phyloP scores from a whole-genome alignment of 257 asterid species.

The Mentha longifolia region DNA sequence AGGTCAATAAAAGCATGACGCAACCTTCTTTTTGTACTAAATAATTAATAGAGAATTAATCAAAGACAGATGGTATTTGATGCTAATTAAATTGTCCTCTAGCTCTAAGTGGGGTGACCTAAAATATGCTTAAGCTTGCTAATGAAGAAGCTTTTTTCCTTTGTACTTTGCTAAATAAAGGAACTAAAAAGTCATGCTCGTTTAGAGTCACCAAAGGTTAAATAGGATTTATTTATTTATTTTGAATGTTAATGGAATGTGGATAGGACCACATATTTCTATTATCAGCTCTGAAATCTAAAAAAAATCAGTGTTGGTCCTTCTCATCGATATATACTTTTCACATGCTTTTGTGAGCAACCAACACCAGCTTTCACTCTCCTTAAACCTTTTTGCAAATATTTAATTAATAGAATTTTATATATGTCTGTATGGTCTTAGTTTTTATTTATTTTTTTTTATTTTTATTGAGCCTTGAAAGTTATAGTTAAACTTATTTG shows the following conservation, averaged over 20 bases:
- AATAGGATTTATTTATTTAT: slow-evolving; percentile 27
- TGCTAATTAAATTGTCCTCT: slow-evolving; percentile 40
- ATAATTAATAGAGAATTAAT: slow-evolving; percentile 9
- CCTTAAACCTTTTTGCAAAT: slow-evolving; percentile 19
- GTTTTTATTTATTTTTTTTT: background rate
- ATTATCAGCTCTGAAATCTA: slow-evolving; percentile 24
- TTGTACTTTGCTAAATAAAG: slow-evolving; percentile 37
- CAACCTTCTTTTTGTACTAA: slow-evolving; percentile 1
- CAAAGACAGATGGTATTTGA: slow-evolving; percentile 37
- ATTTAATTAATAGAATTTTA: background rate
- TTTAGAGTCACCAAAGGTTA: slow-evolving; percentile 58
- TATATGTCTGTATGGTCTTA: background rate
- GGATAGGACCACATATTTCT: slow-evolving; percentile 49
- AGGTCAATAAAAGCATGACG: background rate
- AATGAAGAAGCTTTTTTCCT: slow-evolving; percentile 35
- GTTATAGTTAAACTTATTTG: background rate
- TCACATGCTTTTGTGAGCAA: slow-evolving; percentile 41
- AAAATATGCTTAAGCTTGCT: slow-evolving; percentile 48
- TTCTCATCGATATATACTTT: slow-evolving; percentile 34
- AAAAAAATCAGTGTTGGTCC: slow-evolving; percentile 34
- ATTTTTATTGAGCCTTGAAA: background rate
- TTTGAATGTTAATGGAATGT: slow-evolving; percentile 35
- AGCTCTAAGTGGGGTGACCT: slow-evolving; percentile 63
- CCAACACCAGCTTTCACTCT: slow-evolving; percentile 38
- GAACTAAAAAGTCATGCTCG: slow-evolving; percentile 40